Evolutionary conservation across 495 filamentous ascomycete genomes (phyloP).

Genomic region (Aspergillus affinis): DNA sequence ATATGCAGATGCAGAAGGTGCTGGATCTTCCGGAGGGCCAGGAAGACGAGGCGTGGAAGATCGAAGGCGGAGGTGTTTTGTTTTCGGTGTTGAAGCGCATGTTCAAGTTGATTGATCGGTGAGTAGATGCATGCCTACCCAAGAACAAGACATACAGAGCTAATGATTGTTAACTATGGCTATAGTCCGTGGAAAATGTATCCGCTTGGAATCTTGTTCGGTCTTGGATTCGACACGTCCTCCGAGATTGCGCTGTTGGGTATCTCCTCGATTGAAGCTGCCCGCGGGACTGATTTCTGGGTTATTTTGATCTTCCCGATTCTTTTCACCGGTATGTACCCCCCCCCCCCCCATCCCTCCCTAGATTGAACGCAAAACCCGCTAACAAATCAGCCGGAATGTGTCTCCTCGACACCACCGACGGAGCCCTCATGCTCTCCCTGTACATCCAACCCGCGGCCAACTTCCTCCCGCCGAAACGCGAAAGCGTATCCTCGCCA

Average conservation of each 20-base stretch:
- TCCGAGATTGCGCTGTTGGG: constrained; percentile 91
- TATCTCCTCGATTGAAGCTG: constrained; percentile 81
- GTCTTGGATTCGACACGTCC: constrained; percentile 93
- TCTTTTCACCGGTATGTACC: constrained; percentile 74
- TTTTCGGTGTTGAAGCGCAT: constrained; percentile 68
- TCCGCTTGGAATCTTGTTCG: constrained; percentile 85
- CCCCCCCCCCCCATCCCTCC: neutral
- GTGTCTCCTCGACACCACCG: constrained; percentile 86
- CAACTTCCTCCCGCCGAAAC: constrained; percentile 43
- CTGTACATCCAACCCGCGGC: constrained; percentile 70
- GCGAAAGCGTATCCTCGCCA: constrained; percentile 13
- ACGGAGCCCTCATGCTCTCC: constrained; percentile 93
- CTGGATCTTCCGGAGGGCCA: constrained; percentile 52
- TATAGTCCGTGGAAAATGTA: constrained; percentile 94
- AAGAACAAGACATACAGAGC: neutral
- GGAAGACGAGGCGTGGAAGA: constrained; percentile 59
- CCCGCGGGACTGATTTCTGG: constrained; percentile 87
- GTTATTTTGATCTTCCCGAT: constrained; percentile 90
- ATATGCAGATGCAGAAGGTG: constrained; percentile 62
- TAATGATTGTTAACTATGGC: too few relatives aligned
- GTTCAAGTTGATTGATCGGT: constrained; percentile 80
- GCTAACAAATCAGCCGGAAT: constrained; percentile 62
- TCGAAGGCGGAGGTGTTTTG: constrained; percentile 76
- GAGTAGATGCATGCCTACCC: constrained; percentile 6
- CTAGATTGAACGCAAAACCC: neutral